Base-by-base conservation (phyloP, 140 eudicot genomes). In the Flaveria floridana region DNA sequence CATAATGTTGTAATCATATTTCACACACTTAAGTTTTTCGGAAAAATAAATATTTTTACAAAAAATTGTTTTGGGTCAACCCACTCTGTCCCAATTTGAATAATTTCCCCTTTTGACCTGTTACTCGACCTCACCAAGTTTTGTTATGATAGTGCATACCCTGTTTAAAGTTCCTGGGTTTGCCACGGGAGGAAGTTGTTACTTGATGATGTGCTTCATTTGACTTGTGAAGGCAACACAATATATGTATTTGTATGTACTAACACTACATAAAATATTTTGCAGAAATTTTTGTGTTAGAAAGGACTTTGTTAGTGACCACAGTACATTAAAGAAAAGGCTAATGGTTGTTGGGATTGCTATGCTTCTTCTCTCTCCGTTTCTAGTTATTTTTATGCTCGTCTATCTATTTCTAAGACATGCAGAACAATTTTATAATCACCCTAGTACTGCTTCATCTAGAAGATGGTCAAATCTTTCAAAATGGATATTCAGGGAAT, bases 391-490 rank as follows among this genome's bases (percentile, higher is more conserved):
- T 65, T 94, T 90, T 84, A 90, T 94, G 95, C 87, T 94, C 73
- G 97, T 90, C 16, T 90, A 88, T 86, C 95, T 90, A 70, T 94
- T 94, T 85, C 73, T 94, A 82, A 85, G 96, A 80, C 99, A 94
- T 34, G 99, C 99, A 2, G 99, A 90, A 80, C 97, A 94, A 61
- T 90, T 94, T 73, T 94, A 94, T 48, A 87, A 90, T 70, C 97
- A 94, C 79, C 99, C 99, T 12, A 90, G 95, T 66, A 85, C 95
- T 3, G 99, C 99, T 65, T 90, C 97, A 13, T 94, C 97, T 53
- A 77, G 97, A 52, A 80, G 97, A 77, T 94, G 99, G 99, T 94
- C 99, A 68, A 94, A 94, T 78, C 91, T 94, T 79, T 91, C 99
- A 9, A 90, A 84, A 79, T 94, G 99, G 99, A 83, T 90, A 34